Percentiles rank a stretch among this genome's conserved stretches.
Conservation (phyloP, 1,139 yeast species). For the Saccharomyces hybrid region DNA sequence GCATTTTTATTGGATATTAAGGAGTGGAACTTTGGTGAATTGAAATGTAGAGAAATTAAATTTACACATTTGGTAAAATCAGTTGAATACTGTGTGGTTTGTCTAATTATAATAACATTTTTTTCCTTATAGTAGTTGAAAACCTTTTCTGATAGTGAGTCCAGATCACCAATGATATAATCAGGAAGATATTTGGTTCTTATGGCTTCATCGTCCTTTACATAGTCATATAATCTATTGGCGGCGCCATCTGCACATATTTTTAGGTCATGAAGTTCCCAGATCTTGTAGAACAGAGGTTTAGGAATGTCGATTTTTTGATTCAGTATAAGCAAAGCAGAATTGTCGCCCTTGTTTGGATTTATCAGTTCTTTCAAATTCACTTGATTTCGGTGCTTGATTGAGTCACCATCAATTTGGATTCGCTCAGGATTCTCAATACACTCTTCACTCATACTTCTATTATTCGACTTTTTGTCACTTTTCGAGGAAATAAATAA, state of each 20-base stretch:
- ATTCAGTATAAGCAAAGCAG: constrained; percentile 27
- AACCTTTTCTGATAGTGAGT: constrained; percentile 53
- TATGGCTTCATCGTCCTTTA: constrained; percentile 29
- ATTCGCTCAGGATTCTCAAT: constrained; percentile 16
- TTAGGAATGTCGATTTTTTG: constrained; percentile 22
- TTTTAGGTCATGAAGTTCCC: constrained; percentile 48
- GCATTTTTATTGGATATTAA: constrained; percentile 10
- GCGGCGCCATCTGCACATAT: constrained; percentile 97
- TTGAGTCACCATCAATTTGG: constrained; percentile 6
- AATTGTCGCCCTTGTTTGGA: constrained; percentile 5
- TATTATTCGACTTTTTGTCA: neutral
- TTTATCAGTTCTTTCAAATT: constrained; percentile 6
- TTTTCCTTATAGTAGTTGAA: constrained; percentile 40
- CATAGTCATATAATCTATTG: constrained; percentile 50
- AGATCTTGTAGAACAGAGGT: constrained; percentile 39
- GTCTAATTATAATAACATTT: constrained; percentile 49
- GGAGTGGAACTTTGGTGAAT: constrained; percentile 26
- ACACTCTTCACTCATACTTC: constrained; percentile 2
- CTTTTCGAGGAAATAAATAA: too few relatives aligned
- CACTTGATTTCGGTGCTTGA: constrained; percentile 5
- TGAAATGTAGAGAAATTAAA: constrained; percentile 34
- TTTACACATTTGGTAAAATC: constrained; percentile 67
- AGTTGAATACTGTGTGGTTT: constrained; percentile 66
- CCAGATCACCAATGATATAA: constrained; percentile 79
- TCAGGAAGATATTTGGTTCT: constrained; percentile 49